Evolutionary conservation across 2,329 filamentous ascomycete genomes (phyloP).

Genomic region (Trichoderma endophyticum): DNA sequence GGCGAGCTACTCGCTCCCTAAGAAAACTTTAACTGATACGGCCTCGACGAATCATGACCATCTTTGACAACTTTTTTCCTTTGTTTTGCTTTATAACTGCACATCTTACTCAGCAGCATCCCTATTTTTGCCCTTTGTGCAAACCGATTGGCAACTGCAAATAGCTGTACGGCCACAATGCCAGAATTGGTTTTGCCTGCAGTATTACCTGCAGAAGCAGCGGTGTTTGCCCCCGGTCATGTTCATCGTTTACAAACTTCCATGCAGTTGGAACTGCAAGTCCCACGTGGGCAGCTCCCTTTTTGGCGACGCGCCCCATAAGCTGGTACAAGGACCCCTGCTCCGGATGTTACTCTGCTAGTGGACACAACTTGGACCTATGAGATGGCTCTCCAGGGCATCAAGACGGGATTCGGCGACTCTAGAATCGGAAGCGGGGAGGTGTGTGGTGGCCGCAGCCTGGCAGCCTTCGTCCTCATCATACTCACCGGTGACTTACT

Average conservation of each 20-base stretch:
- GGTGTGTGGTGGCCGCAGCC: neutral
- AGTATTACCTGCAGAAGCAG: slow-evolving; percentile 3
- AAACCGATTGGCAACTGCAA: neutral
- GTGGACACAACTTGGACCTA: neutral
- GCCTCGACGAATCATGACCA: slow-evolving; percentile 5
- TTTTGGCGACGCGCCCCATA: slow-evolving; percentile 30
- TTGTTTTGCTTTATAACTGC: neutral
- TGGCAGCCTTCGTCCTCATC: neutral
- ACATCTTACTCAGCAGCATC: neutral
- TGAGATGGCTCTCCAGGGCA: neutral
- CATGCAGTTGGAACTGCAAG: slow-evolving; percentile 25
- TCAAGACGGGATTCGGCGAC: neutral
- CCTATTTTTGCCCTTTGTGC: neutral
- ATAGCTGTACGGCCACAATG: neutral
- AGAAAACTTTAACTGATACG: neutral
- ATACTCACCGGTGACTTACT: neutral
- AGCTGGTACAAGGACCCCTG: slow-evolving; percentile 20
- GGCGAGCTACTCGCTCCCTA: neutral
- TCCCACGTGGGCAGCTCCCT: slow-evolving; percentile 32
- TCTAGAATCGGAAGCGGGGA: neutral
- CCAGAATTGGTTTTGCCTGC: slow-evolving; percentile 11
- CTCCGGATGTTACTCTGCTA: neutral
- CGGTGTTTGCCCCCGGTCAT: neutral
- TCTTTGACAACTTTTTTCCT: neutral
- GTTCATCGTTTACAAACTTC: neutral